Evolutionary conservation across 2,329 filamentous ascomycete genomes (phyloP), one percentile per base, ranked within the genome.

Genomic region (Apiospora malaysiana): DNA sequence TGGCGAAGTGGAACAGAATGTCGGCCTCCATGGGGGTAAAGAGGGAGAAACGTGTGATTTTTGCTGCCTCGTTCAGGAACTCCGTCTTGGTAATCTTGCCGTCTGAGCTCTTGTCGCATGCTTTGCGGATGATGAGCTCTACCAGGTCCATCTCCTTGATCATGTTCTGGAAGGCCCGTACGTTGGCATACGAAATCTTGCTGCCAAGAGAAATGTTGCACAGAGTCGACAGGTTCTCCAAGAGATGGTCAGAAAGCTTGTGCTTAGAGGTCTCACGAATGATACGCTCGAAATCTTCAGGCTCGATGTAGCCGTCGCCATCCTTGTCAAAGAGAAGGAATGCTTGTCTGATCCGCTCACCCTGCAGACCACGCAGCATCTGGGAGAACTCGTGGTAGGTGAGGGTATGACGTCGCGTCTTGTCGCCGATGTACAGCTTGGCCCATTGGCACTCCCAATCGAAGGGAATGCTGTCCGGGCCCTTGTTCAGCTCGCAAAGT

Each of bases 1-100:
- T 94, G 72, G 96, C 96, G 82, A 99, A 99, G 84, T 98, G 96
- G 87, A 99, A 99, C 51, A 99, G 89, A 73, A 99, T 97, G 79
- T 99, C 96, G 51, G 95, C 95, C 83, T 99, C 96, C 94, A 98
- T 98, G 16, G 96, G 96, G 0, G 96, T 98, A 83, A 98, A 98
- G 46, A 97, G 89, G 16, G 95, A 97, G 86, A 98, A 99, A 74
- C 96, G 92, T 32, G 95, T 97, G 78, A 96, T 91, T 74, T 92
- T 92, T 63, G 95, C 92, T 14, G 96, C 95, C 85, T 98, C 95
- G 82, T 97, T 95, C 73, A 98, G 85, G 83, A 99, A 99, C 78
- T 98, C 96, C 59, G 94, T 89, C 69, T 94, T 90, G 5, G 95
- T 98, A 79, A 99, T 98, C 85, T 94, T 97, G 79, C 94, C 94